Percentiles rank a stretch among this genome's conserved stretches.
Evolutionary conservation across 805 yeast genomes (phyloP).

Genomic region (Starmerella vitae): DNA sequence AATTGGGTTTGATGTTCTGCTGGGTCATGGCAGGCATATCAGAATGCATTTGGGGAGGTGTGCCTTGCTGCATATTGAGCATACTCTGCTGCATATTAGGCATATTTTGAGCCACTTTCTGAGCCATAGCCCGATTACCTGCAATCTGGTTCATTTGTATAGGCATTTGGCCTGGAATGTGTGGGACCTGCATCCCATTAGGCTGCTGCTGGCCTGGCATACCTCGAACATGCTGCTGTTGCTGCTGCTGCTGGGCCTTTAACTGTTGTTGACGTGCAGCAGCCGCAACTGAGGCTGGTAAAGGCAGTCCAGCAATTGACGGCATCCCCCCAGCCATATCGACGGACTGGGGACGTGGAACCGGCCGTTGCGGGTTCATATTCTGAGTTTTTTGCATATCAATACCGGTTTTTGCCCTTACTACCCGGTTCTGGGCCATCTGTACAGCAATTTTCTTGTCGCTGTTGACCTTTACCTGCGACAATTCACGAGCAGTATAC

Average conservation of each 20-base stretch:
- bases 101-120: no score
- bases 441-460: conserved; percentile 70
- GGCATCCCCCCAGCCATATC: conserved; percentile 2
- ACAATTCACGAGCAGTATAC: conserved; percentile 64
- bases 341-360: not conserved
- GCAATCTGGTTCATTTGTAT: no score
- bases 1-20: conserved; percentile 28
- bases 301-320: conserved; percentile 22
- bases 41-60: no score
- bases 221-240: conserved; percentile 11
- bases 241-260: conserved; percentile 5
- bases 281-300: conserved; percentile 22
- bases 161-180: not conserved
- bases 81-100: no score
- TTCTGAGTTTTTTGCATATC: not conserved
- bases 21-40: no score
- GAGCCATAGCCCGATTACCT: no score
- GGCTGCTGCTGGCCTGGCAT: not conserved
- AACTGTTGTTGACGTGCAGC: conserved; percentile 19
- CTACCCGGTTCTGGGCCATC: conserved; percentile 24
- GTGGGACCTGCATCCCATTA: not conserved
- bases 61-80: no score
- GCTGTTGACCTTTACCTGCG: conserved; percentile 69
- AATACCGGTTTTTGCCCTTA: not conserved
- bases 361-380: not conserved